phyloP scores from a whole-genome alignment of 371 early-diverging fungal genomes.

The Smittium mucronatum region DNA sequence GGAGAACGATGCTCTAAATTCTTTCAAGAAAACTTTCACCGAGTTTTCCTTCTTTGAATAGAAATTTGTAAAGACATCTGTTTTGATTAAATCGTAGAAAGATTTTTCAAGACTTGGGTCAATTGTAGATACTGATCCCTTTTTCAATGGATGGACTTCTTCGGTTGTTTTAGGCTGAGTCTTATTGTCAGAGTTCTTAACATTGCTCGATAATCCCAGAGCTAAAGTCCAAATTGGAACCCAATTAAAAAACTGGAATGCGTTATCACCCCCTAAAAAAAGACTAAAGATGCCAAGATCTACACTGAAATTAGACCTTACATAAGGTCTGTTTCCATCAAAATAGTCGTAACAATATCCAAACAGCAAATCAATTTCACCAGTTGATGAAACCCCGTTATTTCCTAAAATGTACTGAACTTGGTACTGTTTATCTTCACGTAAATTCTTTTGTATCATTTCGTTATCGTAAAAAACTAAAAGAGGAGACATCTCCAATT shows the following conservation, averaged over 20 bases:
- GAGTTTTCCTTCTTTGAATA: background rate
- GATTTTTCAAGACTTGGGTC: background rate
- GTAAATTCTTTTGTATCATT: background rate
- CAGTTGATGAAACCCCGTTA: background rate
- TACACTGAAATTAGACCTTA: background rate
- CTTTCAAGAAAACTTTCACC: background rate
- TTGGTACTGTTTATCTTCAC: background rate
- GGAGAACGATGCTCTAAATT: background rate
- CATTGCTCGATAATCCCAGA: background rate
- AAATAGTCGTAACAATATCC: background rate
- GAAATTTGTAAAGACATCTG: background rate
- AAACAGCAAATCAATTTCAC: background rate
- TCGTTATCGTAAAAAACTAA: background rate
- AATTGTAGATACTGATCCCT: background rate
- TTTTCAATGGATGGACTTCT: background rate
- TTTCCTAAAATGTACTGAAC: conserved; percentile 2
- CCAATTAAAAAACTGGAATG: background rate
- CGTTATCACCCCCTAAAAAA: background rate
- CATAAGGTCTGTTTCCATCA: background rate
- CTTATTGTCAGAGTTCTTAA: background rate
- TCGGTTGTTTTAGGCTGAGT: background rate
- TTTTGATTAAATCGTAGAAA: background rate
- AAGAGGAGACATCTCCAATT: background rate
- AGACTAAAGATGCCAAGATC: background rate
- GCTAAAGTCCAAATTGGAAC: conserved; percentile 7